Conservation (phyloP, 2,329 filamentous ascomycete genomes). For the Colletotrichum sp. region DNA sequence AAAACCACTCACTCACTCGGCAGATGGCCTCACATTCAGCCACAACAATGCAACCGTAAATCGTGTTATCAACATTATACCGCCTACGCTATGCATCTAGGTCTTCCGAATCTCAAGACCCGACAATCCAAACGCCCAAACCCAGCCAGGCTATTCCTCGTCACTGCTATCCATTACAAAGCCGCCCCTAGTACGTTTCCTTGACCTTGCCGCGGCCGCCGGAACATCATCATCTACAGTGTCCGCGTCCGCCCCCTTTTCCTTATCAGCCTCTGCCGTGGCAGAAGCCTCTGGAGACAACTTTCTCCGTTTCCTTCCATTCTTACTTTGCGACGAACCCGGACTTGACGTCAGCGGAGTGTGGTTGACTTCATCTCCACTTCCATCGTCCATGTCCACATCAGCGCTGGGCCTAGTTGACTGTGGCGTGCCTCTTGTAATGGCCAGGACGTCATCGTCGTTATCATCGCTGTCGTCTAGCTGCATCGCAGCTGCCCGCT, state of each 20-base stretch:
- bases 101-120: background rate
- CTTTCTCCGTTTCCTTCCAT: slow-evolving; percentile 5
- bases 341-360: slow-evolving; percentile 10
- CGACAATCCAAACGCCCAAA: background rate
- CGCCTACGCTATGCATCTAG: slow-evolving; percentile 11
- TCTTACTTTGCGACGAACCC: slow-evolving; percentile 13
- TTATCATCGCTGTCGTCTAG: slow-evolving; percentile 29
- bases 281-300: background rate
- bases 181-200: slow-evolving; percentile 53
- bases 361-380: background rate
- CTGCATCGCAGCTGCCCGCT: slow-evolving; percentile 30
- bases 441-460: slow-evolving; percentile 18
- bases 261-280: background rate
- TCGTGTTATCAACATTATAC: background rate
- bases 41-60: background rate
- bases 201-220: slow-evolving; percentile 37
- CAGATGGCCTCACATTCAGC: too few species aligned
- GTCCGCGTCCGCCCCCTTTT: slow-evolving; percentile 14
- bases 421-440: slow-evolving; percentile 22
- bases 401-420: slow-evolving; percentile 21
- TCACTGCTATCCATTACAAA: slow-evolving; percentile 67
- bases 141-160: slow-evolving; percentile 42
- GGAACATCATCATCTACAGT: slow-evolving; percentile 46
- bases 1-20: too few species aligned
- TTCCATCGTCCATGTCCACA: slow-evolving; percentile 30